A percentile compares a stretch with the other conserved stretches of the same genome.
These are phyloP conservation scores for Kluyveromyces marxianus DNA, from an alignment of 1,139 yeast species.

Conservation along the genomic window DNA sequence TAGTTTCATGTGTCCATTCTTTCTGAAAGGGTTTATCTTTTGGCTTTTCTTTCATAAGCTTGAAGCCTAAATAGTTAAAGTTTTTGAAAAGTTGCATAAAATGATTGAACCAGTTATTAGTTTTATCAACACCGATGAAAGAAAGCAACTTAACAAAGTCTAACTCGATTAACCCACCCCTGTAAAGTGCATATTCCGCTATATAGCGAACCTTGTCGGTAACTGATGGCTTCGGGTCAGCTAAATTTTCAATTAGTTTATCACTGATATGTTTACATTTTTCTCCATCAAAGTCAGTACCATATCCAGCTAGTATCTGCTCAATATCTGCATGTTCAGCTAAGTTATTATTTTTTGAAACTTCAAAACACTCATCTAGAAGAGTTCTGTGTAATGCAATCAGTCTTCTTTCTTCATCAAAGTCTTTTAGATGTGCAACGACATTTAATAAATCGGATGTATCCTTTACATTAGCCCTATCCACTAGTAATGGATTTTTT, in stretches of 20 bases:
- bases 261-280: constrained; percentile 59
- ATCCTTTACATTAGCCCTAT: constrained; percentile 52
- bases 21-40: constrained; percentile 34
- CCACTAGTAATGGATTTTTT: constrained; percentile 65
- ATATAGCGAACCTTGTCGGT: constrained; percentile 71
- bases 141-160: constrained; percentile 67
- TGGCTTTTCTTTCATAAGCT: constrained; percentile 47
- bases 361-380: constrained; percentile 49
- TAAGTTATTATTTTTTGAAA: constrained; percentile 45
- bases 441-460: constrained; percentile 57
- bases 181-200: constrained; percentile 67
- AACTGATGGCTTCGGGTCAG: constrained; percentile 42
- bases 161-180: constrained; percentile 74
- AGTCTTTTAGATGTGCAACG: constrained; percentile 61
- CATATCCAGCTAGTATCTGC: constrained; percentile 70
- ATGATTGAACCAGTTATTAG: constrained; percentile 42
- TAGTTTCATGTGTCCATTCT: constrained; percentile 49
- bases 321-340: constrained; percentile 64
- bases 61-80: constrained; percentile 59
- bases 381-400: constrained; percentile 53
- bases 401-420: constrained; percentile 58
- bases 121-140: constrained; percentile 58
- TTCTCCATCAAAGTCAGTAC: constrained; percentile 64
- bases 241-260: constrained; percentile 52
- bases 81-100: constrained; percentile 52